Percentiles rank a stretch among this genome's conserved stretches.
phyloP scores from a whole-genome alignment of 1,139 yeast genomes.

The Blastobotrys malaysiensis region DNA sequence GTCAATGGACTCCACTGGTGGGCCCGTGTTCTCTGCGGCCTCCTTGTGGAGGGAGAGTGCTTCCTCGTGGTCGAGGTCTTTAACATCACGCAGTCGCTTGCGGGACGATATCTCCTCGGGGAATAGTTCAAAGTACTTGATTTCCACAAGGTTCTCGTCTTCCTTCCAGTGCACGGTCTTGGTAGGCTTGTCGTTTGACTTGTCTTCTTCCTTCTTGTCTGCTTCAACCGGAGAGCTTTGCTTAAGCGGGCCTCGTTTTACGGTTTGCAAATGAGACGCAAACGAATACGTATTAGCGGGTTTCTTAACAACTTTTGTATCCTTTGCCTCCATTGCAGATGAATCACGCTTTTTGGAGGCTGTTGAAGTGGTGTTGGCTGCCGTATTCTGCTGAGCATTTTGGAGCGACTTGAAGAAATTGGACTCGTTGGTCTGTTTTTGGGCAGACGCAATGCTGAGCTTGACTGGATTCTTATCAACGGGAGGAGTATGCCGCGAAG shows the following conservation, averaged over 20 bases:
- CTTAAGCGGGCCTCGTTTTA: neutral
- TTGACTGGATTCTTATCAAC: neutral
- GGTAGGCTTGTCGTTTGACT: slow-evolving; percentile 20
- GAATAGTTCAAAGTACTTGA: slow-evolving; percentile 41
- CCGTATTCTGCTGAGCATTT: slow-evolving; percentile 6
- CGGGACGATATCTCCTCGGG: slow-evolving; percentile 39
- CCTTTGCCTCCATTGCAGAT: neutral
- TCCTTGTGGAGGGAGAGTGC: slow-evolving; percentile 20
- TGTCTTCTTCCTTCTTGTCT: neutral
- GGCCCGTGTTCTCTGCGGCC: neutral
- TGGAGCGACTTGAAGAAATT: slow-evolving; percentile 22
- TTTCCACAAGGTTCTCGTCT: slow-evolving; percentile 35
- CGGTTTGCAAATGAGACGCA: slow-evolving; percentile 1
- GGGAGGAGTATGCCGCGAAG: neutral
- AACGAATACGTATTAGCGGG: neutral
- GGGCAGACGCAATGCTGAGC: neutral
- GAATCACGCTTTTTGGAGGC: neutral
- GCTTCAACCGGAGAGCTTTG: neutral
- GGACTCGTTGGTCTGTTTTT: slow-evolving; percentile 9
- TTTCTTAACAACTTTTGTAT: neutral
- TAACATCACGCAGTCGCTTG: slow-evolving; percentile 23
- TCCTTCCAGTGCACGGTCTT: slow-evolving; percentile 37
- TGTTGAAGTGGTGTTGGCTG: neutral
- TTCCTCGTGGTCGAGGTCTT: slow-evolving; percentile 28
- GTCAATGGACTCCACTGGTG: slow-evolving; percentile 10